phyloP scores from a whole-genome alignment of 805 yeast genomes.

The Pichia californica region DNA sequence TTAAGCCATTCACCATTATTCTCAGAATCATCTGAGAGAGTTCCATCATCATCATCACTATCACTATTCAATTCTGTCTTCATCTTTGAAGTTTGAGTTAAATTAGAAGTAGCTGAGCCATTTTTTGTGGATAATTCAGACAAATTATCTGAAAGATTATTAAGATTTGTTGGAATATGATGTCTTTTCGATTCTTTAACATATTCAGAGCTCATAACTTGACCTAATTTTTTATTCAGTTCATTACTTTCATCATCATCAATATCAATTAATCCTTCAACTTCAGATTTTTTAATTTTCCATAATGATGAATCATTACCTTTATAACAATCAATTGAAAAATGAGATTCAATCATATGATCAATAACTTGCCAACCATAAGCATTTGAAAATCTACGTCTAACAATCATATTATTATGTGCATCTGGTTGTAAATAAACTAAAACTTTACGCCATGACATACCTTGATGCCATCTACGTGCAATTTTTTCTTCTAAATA shows the following conservation, averaged over 20 bases:
- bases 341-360: constrained; percentile 69
- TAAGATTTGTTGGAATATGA: too few species aligned
- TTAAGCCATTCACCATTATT: constrained; percentile 42
- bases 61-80: too few species aligned
- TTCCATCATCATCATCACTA: too few species aligned
- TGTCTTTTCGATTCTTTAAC: constrained; percentile 20
- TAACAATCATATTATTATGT: constrained; percentile 84
- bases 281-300: constrained; percentile 14
- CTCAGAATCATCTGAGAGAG: neutral
- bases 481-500: constrained; percentile 75
- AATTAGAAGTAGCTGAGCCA: neutral
- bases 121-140: too few species aligned
- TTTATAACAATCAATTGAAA: constrained; percentile 25
- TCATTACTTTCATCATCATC: constrained; percentile 9
- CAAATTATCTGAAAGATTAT: too few species aligned
- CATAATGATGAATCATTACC: constrained; percentile 22
- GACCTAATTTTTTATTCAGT: constrained; percentile 19
- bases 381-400: constrained; percentile 85
- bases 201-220: constrained; percentile 28
- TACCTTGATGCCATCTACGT: constrained; percentile 73
- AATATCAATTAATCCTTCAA: constrained; percentile 9
- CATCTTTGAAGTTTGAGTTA: too few species aligned
- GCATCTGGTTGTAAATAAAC: constrained; percentile 89
- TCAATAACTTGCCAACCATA: constrained; percentile 94
- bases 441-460: constrained; percentile 88